phyloP scores from a whole-genome alignment of 2,329 filamentous ascomycete genomes.

The Daldinia sp. region DNA sequence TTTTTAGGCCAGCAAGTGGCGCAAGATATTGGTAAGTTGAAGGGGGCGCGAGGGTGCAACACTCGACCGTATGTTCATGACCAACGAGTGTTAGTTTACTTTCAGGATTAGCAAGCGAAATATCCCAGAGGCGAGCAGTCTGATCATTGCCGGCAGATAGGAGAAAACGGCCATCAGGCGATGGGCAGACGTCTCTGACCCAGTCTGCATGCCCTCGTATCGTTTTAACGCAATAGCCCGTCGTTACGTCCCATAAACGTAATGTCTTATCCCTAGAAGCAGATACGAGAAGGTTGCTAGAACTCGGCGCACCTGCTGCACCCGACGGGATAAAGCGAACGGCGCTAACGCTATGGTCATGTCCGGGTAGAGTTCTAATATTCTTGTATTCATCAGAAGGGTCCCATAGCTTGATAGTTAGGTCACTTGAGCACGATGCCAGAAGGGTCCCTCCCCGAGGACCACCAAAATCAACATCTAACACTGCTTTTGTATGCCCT shows the following conservation, averaged over 20 bases:
- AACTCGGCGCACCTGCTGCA: constrained; percentile 80
- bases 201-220: constrained; percentile 86
- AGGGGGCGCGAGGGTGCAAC: constrained; percentile 86
- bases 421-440: constrained; percentile 85
- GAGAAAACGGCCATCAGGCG: constrained; percentile 84
- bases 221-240: constrained; percentile 93
- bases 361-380: constrained; percentile 88
- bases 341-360: constrained; percentile 91
- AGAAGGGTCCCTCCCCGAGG: constrained; percentile 82
- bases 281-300: constrained; percentile 86
- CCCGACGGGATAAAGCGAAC: constrained; percentile 90
- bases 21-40: constrained; percentile 82
- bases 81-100: constrained; percentile 83
- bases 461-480: constrained; percentile 91
- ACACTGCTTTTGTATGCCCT: constrained; percentile 87
- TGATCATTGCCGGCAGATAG: constrained; percentile 86
- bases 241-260: constrained; percentile 92
- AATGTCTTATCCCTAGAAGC: constrained; percentile 88
- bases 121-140: constrained; percentile 87
- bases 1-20: constrained; percentile 83
- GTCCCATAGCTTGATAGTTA: constrained; percentile 97
- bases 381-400: constrained; percentile 95
- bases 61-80: constrained; percentile 88
- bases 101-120: constrained; percentile 75
- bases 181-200: constrained; percentile 90